These are phyloP conservation scores for Polysphondylium violaceum DNA, from an alignment of 78 protist genomes.

Conservation along the genomic window DNA sequence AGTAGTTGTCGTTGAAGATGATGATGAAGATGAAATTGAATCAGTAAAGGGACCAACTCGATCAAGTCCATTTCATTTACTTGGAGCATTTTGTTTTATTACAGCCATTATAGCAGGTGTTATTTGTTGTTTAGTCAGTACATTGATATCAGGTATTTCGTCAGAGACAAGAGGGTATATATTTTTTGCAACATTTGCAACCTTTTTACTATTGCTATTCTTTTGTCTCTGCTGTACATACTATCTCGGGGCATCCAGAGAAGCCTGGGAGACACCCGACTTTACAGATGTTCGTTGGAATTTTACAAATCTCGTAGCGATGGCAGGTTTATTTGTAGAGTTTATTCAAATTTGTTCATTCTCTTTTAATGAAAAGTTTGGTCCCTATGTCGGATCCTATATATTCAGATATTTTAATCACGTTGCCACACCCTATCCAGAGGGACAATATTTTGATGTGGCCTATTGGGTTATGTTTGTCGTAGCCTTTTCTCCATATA, in stretches of 20 bases:
- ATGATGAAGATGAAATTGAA: constrained; percentile 75
- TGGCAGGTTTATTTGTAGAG: constrained; percentile 81
- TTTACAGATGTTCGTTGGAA: constrained; percentile 77
- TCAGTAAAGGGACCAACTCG: constrained; percentile 77
- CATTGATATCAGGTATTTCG: constrained; percentile 30
- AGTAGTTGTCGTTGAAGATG: constrained; percentile 55
- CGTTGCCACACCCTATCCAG: constrained; percentile 65
- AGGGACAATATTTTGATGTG: constrained; percentile 46
- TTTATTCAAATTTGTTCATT: constrained; percentile 75
- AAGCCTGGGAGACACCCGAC: constrained; percentile 76
- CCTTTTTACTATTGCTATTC: constrained; percentile 65
- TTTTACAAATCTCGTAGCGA: constrained; percentile 64
- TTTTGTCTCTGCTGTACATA: constrained; percentile 78
- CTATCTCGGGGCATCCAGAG: constrained; percentile 72
- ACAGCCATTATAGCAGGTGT: constrained; percentile 62
- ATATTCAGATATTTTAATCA: constrained; percentile 33
- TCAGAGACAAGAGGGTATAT: constrained; percentile 29
- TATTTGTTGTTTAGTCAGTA: constrained; percentile 45
- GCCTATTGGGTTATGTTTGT: constrained; percentile 81
- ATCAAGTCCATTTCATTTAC: constrained; percentile 67
- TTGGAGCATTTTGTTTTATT: constrained; percentile 75
- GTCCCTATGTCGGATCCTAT: constrained; percentile 33
- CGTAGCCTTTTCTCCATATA: constrained; percentile 68
- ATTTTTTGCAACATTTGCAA: constrained; percentile 67
- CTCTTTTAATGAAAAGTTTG: constrained; percentile 46